Percentiles rank a stretch among this genome's conserved stretches.
These are phyloP conservation scores for Athelia sp. DNA, from an alignment of 1,284 basidiomycete species.

Conservation along the genomic window DNA sequence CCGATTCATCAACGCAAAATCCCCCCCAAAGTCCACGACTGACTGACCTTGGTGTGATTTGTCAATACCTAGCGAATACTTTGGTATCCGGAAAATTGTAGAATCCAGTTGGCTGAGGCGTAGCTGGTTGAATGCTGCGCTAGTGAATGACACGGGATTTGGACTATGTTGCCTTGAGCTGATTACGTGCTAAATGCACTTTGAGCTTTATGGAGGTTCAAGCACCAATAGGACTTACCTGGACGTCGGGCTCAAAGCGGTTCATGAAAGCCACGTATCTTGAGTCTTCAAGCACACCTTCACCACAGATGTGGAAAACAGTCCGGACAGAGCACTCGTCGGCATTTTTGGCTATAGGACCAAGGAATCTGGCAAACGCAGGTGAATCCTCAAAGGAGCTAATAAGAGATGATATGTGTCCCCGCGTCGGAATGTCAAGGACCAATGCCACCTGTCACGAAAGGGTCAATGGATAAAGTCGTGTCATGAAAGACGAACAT, in stretches of 20 bases:
- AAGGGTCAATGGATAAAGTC: too few species aligned
- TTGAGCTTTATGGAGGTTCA: conserved; percentile 2
- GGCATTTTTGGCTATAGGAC: conserved; percentile 32
- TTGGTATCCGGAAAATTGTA: conserved; percentile 71
- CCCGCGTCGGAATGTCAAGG: conserved; percentile 55
- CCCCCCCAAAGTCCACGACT: background rate
- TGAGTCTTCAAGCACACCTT: conserved; percentile 62
- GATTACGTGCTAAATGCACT: conserved; percentile 53
- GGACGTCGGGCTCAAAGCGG: conserved; percentile 50
- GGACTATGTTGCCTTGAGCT: conserved; percentile 55
- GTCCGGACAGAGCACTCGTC: conserved; percentile 46
- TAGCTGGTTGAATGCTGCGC: conserved; percentile 68
- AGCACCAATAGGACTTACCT: conserved; percentile 40
- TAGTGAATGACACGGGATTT: conserved; percentile 74
- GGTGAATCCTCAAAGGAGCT: conserved; percentile 45
- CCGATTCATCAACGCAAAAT: background rate
- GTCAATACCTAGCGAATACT: conserved; percentile 38
- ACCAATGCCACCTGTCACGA: conserved; percentile 47
- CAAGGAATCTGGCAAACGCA: conserved; percentile 45
- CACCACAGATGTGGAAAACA: conserved; percentile 66
- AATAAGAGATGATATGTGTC: conserved; percentile 58
- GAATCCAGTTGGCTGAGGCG: conserved; percentile 70
- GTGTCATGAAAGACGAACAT: conserved; percentile 18
- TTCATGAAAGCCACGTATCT: conserved; percentile 73
- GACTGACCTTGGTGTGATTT: conserved; percentile 29